These are phyloP conservation scores for Syzygium aqueum DNA, from an alignment of 345 rosid species.

Conservation along the genomic window DNA sequence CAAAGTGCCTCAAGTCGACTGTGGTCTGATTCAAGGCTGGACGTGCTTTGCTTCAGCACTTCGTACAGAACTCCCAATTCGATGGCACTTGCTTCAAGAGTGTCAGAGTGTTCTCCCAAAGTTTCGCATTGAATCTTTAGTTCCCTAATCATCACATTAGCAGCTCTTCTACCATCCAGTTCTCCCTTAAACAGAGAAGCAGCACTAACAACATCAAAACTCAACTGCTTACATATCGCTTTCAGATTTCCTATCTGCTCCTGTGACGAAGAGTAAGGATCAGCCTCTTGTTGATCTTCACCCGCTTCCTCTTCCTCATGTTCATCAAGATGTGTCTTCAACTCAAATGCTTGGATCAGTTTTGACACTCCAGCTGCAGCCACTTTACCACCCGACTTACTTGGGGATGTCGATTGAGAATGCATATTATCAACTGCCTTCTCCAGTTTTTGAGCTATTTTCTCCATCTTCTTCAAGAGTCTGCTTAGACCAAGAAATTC, in stretches of 20 bases:
- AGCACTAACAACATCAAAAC: constrained; percentile 37
- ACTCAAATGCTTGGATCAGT: constrained; percentile 80
- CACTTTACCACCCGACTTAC: constrained; percentile 27
- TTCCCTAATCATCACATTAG: constrained; percentile 28
- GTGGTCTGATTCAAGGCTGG: constrained; percentile 25
- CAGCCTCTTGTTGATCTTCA: constrained; percentile 26
- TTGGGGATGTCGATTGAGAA: constrained; percentile 15
- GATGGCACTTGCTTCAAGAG: constrained; percentile 45
- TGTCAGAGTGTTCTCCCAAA: constrained; percentile 33
- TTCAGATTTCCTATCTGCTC: constrained; percentile 41
- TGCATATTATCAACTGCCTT: constrained; percentile 39
- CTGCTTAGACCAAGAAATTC: constrained; percentile 32
- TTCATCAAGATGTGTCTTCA: constrained; percentile 48
- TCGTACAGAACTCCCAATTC: constrained; percentile 57
- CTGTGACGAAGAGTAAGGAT: constrained; percentile 32
- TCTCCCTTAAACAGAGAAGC: constrained; percentile 23
- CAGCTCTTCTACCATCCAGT: constrained; percentile 24
- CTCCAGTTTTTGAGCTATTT: constrained; percentile 46
- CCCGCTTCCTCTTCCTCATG: constrained; percentile 29
- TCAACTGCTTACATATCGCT: constrained; percentile 44
- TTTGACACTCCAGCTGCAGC: constrained; percentile 51
- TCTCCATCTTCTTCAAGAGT: constrained; percentile 46
- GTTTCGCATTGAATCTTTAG: constrained; percentile 33
- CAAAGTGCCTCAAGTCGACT: constrained; percentile 34
- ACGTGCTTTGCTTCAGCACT: constrained; percentile 41